Base-by-base conservation (phyloP, 306 rosid species). In the Trichosanthes cucumerina region DNA sequence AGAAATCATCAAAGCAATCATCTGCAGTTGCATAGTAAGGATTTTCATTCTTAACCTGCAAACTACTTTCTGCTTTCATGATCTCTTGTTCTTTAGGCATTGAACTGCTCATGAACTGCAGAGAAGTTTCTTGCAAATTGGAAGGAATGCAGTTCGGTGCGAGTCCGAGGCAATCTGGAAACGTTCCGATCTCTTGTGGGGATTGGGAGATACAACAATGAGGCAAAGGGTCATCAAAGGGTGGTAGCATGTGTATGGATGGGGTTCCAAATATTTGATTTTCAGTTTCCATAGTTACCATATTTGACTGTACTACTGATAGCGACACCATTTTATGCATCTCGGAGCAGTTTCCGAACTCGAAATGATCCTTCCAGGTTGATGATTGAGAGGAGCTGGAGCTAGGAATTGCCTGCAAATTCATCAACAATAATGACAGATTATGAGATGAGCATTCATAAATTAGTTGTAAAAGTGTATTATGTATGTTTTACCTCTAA, bases 331-430 rank as follows among this genome's bases (percentile, higher is more conserved):
- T 85, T 71, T 82, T 72, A 31, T 79, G 80, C 78, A 68, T 87
- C 63, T 85, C 76, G 0, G 82, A 79, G 33, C 33, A 28, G 76
- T 84, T 86, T 31, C 44, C 46, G 49, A 73, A 47, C 81, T 79
- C 72, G 58, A 78, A 23, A 47, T 64, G 74, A 72, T 64, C 24
- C 26, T 78, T 78, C 47, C 53, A 49, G 36, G 68, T 41, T 64
- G 80, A 56, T 56, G 81, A 65, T 36, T 47, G 58, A 63, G 80
- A 82, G 16, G 87, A 83, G 76, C 81, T 70, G 75, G 84, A 76
- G 59, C 79, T 41, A 56, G 76, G 84, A 65, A 66, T n/a, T n/a
- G n/a, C 90, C 93, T 89, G 88, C 79, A 84, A 84, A 12, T 23
- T 54, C 9, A 18, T 38, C 54, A 44, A n/a, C n/a, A n/a, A n/a